These are phyloP conservation scores for Lachancea nothofagi DNA, from an alignment of 805 yeast genomes.

Conservation along the genomic window DNA sequence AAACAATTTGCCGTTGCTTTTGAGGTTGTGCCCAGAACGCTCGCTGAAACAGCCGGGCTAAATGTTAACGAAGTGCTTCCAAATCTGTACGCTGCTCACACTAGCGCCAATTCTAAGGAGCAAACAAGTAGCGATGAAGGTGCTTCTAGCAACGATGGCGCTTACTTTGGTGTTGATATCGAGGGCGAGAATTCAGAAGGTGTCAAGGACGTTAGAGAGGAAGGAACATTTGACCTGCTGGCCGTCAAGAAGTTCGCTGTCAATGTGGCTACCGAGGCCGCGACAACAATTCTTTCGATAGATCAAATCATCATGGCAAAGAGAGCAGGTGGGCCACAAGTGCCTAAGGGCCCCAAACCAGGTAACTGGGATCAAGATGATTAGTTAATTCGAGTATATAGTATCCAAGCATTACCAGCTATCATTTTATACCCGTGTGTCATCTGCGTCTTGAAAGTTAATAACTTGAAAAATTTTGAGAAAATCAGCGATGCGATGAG, in stretches of 20 bases:
- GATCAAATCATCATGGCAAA: slow-evolving; percentile 99
- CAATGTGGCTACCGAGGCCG: slow-evolving; percentile 92
- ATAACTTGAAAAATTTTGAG: slow-evolving; percentile 4
- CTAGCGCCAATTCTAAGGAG: slow-evolving; percentile 29
- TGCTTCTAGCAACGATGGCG: slow-evolving; percentile 22
- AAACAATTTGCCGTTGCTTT: slow-evolving; percentile 92
- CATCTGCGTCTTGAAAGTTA: neutral
- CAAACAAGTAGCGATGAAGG: slow-evolving; percentile 9
- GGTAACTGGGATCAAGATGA: slow-evolving; percentile 97
- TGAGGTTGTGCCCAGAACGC: slow-evolving; percentile 86
- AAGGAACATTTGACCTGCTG: slow-evolving; percentile 72
- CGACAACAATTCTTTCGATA: slow-evolving; percentile 80
- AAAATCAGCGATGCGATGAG: slow-evolving; percentile 17
- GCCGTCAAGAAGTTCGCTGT: slow-evolving; percentile 82
- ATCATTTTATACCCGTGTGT: slow-evolving; percentile 2
- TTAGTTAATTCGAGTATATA: slow-evolving; percentile 30
- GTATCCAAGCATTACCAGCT: neutral
- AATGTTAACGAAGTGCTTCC: slow-evolving; percentile 88
- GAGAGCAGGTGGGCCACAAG: slow-evolving; percentile 98
- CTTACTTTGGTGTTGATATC: slow-evolving; percentile 63
- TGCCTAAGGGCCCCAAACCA: slow-evolving; percentile 71
- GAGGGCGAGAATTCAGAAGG: slow-evolving; percentile 69
- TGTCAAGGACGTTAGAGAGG: slow-evolving; percentile 60
- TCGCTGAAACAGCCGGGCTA: slow-evolving; percentile 92
- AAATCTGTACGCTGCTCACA: slow-evolving; percentile 82